Conservation (phyloP, 2,329 filamentous ascomycete genomes). For the Akanthomyces lecanii region DNA sequence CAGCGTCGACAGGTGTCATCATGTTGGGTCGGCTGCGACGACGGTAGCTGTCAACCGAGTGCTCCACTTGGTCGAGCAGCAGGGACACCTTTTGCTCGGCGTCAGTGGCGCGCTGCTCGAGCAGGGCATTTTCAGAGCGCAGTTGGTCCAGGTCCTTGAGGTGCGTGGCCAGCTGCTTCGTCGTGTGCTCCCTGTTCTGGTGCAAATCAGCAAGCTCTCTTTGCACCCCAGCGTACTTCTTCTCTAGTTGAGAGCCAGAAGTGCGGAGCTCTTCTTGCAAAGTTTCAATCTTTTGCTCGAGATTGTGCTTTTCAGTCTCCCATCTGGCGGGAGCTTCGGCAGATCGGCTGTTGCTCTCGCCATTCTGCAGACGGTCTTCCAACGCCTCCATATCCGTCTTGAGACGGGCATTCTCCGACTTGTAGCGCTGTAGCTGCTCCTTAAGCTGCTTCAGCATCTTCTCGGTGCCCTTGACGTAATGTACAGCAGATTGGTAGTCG, state of each 20-base stretch:
- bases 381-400: conserved; percentile 74
- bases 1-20: conserved; percentile 47
- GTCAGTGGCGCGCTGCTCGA: conserved; percentile 81
- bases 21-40: conserved; percentile 61
- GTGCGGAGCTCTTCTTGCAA: conserved; percentile 66
- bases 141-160: conserved; percentile 73
- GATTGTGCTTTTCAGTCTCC: conserved; percentile 66
- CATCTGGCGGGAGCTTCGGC: conserved; percentile 53
- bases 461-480: conserved; percentile 97
- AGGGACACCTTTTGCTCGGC: conserved; percentile 91
- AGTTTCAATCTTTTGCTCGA: conserved; percentile 65
- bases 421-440: conserved; percentile 90
- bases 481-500: conserved; percentile 95
- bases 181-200: conserved; percentile 62
- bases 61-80: conserved; percentile 89
- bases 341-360: conserved; percentile 19
- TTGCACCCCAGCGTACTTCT: conserved; percentile 63
- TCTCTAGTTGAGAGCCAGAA: conserved; percentile 65
- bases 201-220: conserved; percentile 64
- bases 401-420: conserved; percentile 76
- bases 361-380: conserved; percentile 46
- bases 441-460: conserved; percentile 99
- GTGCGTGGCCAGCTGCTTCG: conserved; percentile 54
- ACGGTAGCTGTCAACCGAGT: conserved; percentile 90
- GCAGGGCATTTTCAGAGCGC: conserved; percentile 72